phyloP scores from a whole-genome alignment of 2,329 filamentous ascomycete genomes.

The Diaporthe helianthi region DNA sequence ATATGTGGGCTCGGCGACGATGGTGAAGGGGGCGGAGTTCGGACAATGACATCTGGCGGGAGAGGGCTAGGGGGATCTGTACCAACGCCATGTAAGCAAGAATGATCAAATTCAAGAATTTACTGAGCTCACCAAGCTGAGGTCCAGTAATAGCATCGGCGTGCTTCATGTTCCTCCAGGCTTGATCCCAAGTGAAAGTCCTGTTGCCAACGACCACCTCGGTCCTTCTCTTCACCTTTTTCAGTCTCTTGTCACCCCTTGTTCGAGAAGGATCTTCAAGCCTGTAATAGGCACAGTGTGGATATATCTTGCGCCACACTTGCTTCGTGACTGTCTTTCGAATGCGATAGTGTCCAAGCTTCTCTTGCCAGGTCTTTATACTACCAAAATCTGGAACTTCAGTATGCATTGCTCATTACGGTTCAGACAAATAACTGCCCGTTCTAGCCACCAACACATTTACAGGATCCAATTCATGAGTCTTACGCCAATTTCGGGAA shows the following conservation, averaged over 20 bases:
- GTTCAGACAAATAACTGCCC: not conserved
- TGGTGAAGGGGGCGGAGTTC: not conserved
- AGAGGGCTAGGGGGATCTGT: not conserved
- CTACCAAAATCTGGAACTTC: not conserved
- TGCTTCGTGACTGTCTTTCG: not conserved
- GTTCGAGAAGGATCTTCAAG: not conserved
- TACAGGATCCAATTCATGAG: not conserved
- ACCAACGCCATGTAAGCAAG: not conserved
- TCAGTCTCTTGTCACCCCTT: not conserved
- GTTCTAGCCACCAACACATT: not conserved
- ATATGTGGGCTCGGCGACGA: not conserved
- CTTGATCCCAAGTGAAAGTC: not conserved
- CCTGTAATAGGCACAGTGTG: not conserved
- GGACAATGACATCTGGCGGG: not conserved
- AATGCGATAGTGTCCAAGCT: not conserved
- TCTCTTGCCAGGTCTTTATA: not conserved
- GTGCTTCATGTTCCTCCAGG: not conserved
- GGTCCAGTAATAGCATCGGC: not conserved
- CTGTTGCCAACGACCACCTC: not conserved
- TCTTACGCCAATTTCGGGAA: not conserved
- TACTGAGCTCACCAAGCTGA: not conserved
- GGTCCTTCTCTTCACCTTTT: not conserved
- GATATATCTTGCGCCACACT: not conserved
- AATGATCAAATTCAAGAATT: not conserved
- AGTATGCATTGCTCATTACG: not conserved